phyloP scores from a whole-genome alignment of 1,284 basidiomycete genomes.

The Ustilago lituana region DNA sequence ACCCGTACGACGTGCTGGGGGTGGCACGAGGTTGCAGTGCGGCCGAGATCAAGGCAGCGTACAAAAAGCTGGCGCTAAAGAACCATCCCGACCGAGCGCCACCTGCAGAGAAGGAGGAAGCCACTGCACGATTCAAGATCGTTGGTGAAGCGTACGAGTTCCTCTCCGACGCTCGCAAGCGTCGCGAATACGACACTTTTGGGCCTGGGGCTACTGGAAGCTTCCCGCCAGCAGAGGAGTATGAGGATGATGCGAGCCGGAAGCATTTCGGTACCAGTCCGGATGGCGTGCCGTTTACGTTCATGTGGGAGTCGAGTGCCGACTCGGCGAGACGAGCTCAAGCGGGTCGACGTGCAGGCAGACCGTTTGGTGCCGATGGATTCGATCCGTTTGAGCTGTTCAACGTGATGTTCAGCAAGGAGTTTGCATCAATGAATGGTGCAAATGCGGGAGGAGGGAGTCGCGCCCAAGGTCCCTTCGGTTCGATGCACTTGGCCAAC shows the following conservation, averaged over 20 bases:
- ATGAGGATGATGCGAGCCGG: slow-evolving; percentile 24
- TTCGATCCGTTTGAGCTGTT: slow-evolving; percentile 63
- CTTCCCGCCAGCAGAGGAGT: slow-evolving; percentile 12
- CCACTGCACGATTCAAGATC: slow-evolving; percentile 57
- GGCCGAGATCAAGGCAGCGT: slow-evolving; percentile 55
- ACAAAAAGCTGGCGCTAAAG: slow-evolving; percentile 60
- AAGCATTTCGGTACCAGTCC: slow-evolving; percentile 52
- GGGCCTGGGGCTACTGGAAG: slow-evolving; percentile 7
- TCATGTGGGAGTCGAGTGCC: slow-evolving; percentile 61
- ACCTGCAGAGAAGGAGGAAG: slow-evolving; percentile 51
- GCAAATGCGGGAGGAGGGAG: slow-evolving; percentile 9
- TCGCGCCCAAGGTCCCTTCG: slow-evolving; percentile 17
- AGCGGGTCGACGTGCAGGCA: slow-evolving; percentile 32
- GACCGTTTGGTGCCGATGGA: slow-evolving; percentile 50
- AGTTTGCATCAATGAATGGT: slow-evolving; percentile 28
- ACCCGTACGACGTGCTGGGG: slow-evolving; percentile 58
- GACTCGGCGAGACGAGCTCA: slow-evolving; percentile 61
- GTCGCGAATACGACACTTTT: slow-evolving; percentile 53
- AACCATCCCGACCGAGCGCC: slow-evolving; percentile 60
- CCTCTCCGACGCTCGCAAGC: slow-evolving; percentile 51
- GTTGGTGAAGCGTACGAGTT: slow-evolving; percentile 63
- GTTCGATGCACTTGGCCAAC: slow-evolving; percentile 6
- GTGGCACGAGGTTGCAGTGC: slow-evolving; percentile 42
- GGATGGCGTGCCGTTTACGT: slow-evolving; percentile 51
- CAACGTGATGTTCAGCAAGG: slow-evolving; percentile 59